phyloP scores from a whole-genome alignment of 495 filamentous ascomycete genomes.

The Letharia lupina region DNA sequence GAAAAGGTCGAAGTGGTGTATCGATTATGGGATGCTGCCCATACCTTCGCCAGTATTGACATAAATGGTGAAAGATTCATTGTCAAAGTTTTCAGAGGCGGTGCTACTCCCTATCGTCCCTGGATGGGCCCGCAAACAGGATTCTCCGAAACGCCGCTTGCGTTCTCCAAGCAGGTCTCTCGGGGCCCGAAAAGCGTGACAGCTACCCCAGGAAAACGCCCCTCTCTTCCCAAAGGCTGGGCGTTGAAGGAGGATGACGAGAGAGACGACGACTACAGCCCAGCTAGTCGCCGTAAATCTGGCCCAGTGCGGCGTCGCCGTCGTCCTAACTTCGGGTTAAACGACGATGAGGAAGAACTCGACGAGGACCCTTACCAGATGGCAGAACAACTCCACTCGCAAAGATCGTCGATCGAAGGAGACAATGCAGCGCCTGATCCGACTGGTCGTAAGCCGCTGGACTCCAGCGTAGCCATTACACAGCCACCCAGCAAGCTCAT shows the following conservation, averaged over 20 bases:
- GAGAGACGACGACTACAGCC: neutral
- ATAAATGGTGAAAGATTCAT: neutral
- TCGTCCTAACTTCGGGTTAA: neutral
- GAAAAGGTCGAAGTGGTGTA: neutral
- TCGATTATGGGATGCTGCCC: neutral
- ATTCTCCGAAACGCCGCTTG: neutral
- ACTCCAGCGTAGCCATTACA: neutral
- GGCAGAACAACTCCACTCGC: neutral
- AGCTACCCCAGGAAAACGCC: neutral
- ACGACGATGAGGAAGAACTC: neutral
- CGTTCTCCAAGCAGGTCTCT: neutral
- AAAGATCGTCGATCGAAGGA: neutral
- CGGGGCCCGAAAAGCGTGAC: neutral
- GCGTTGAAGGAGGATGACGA: neutral
- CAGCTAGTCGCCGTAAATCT: neutral
- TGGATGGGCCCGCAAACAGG: neutral
- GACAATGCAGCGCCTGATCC: neutral
- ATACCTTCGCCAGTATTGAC: slow-evolving; percentile 2
- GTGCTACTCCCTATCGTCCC: neutral
- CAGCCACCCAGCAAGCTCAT: slow-evolving; percentile 1
- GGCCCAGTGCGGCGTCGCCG: neutral
- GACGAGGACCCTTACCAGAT: neutral
- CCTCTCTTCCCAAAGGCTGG: slow-evolving; percentile 1
- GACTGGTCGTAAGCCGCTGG: neutral
- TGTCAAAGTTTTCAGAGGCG: neutral